Evolutionary conservation across 495 filamentous ascomycete species (phyloP), one percentile per base, ranked within the genome.

Genomic region (Aspergillus diversus): DNA sequence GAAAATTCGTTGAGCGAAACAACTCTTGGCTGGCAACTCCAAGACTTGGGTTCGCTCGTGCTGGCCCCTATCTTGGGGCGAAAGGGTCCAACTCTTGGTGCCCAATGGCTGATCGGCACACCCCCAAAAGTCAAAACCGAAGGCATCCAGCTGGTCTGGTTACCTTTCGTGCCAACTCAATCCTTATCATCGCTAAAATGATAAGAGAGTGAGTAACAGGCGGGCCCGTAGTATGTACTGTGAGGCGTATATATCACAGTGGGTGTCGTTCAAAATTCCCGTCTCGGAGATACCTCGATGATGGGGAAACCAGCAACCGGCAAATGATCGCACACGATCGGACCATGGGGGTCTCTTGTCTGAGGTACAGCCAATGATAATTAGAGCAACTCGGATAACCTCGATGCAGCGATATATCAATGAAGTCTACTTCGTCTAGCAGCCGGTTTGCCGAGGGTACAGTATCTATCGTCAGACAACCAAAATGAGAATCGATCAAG

Each of bases 161-260:
- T 49, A 15, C 4, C 16, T 49, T 49, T 49, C 47, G 27, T 50
- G 7, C 47, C 47, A 21, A 50, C 47, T 21, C 7, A 17, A 27
- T 50, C 47, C 47, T 50, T 50, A 50, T 50, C 47, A 7, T 50
- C 27, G n/a, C 27, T 17, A 5, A 21, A 17, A 9, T 50, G 47
- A 50, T 50, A 50, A 50, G 47, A 27, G n/a, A 50, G 17, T 50
- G 47, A 31, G 27, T 50, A 50, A 27, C 47, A 50, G 21, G 47
- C 16, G 16, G 17, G 16, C 16, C 21, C 21, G 16, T 50, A 50
- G 47, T 17, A 17, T 31, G 16, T 31, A 50, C 5, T 50, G 27
- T 5, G n/a, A 21, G 5, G 47, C n/a, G 11, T 27, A 50, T 50
- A 50, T 50, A 50, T 50, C 16, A 21, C 47, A 27, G 21, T 31